A percentile compares a stretch with the other conserved stretches of the same genome.
phyloP scores from a whole-genome alignment of 176 grass and related monocot species.

The Carex parvula region DNA sequence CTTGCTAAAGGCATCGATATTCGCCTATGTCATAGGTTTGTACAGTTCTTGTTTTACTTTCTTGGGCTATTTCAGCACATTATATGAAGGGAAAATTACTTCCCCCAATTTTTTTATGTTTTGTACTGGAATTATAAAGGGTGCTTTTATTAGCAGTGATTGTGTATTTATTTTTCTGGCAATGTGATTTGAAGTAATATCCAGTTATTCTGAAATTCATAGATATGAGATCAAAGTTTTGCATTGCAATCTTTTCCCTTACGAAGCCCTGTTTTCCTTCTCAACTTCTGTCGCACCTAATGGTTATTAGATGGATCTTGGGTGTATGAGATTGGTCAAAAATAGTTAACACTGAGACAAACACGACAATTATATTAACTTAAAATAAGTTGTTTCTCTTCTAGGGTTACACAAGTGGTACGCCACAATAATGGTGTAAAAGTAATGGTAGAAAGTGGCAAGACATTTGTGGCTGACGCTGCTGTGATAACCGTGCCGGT shows the following conservation, averaged over 20 bases:
- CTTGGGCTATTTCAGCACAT: not conserved
- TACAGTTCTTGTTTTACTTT: not conserved
- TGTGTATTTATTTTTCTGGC: not conserved
- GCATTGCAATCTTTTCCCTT: not conserved
- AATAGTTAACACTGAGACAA: not conserved
- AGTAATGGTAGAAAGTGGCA: constrained; percentile 76
- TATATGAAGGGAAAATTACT: not conserved
- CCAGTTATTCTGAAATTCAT: not conserved
- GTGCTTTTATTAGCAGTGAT: not conserved
- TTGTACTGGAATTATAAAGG: not conserved
- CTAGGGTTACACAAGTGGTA: constrained; percentile 75
- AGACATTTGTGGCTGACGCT: constrained; percentile 85
- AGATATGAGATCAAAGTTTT: not conserved
- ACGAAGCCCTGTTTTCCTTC: not conserved
- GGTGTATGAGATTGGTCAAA: not conserved
- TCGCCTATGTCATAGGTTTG: constrained; percentile 67
- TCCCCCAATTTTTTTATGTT: not conserved
- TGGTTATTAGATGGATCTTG: not conserved
- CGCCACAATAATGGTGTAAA: constrained; percentile 82
- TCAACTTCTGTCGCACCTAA: not conserved
- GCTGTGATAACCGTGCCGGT: constrained; percentile 69
- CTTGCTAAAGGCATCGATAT: constrained; percentile 95
- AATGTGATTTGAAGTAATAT: not conserved
- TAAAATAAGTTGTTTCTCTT: constrained; percentile 16
- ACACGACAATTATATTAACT: constrained; percentile 5